Conservation (phyloP, 1,284 basidiomycete species). For the Heliocybe sulcata region DNA sequence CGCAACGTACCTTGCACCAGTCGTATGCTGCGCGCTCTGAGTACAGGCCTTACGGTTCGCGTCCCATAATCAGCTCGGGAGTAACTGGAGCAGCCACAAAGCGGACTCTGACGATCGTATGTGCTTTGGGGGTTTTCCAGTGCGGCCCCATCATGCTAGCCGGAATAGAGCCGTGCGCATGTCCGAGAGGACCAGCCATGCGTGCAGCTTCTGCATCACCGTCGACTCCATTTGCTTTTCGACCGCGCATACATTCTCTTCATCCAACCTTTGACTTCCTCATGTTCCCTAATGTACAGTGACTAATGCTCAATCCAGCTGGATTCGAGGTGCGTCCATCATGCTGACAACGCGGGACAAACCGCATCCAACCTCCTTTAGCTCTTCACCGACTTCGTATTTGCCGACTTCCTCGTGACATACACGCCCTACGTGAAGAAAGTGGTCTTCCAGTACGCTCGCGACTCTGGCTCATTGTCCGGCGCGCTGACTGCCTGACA, state of each 20-base stretch:
- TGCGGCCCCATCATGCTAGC: too few relatives aligned
- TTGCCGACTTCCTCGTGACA: conserved; percentile 91
- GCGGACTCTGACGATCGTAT: too few relatives aligned
- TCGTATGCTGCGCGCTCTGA: too few relatives aligned
- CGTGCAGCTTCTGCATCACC: too few relatives aligned
- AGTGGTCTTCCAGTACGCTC: conserved; percentile 83
- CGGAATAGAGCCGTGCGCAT: too few relatives aligned
- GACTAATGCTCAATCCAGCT: conserved; percentile 34
- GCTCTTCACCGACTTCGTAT: conserved; percentile 90
- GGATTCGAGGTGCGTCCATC: conserved; percentile 71
- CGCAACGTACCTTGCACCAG: too few relatives aligned
- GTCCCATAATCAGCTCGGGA: too few relatives aligned
- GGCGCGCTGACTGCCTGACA: conserved; percentile 20
- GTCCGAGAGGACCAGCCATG: too few relatives aligned
- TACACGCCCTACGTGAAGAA: conserved; percentile 76
- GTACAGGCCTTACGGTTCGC: too few relatives aligned
- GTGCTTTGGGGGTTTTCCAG: too few relatives aligned
- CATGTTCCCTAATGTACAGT: background rate
- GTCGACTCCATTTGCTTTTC: background rate
- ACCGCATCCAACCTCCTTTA: conserved; percentile 20
- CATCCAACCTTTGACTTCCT: too few relatives aligned
- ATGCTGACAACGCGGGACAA: background rate
- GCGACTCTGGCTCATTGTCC: background rate
- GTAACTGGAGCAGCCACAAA: too few relatives aligned
- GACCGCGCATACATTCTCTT: background rate